Percentiles rank a stretch among this genome's conserved stretches.
phyloP scores from a whole-genome alignment of 495 filamentous ascomycete genomes.

The Poronia punctata region DNA sequence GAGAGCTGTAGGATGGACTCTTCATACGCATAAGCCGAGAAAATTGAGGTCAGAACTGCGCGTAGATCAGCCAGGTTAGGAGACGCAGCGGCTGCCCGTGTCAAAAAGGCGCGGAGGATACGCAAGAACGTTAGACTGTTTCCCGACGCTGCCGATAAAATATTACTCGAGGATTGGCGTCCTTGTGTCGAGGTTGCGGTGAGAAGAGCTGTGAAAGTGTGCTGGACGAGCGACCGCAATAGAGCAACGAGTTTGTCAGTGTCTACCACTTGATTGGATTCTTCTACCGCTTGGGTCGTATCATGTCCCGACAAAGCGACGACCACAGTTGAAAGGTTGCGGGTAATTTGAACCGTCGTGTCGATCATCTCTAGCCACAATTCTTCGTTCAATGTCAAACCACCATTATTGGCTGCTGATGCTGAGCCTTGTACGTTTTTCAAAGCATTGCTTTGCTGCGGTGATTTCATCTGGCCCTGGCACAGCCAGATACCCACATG shows the following conservation, averaged over 20 bases:
- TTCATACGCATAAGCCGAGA: constrained; percentile 92
- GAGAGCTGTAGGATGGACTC: constrained; percentile 78
- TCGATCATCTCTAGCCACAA: constrained; percentile 93
- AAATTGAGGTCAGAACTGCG: constrained; percentile 76
- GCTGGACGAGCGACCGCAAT: constrained; percentile 76
- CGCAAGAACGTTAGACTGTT: constrained; percentile 75
- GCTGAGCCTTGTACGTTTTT: constrained; percentile 39
- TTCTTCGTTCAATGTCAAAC: constrained; percentile 67
- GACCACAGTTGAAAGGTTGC: constrained; percentile 37
- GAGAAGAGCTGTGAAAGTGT: constrained; percentile 83
- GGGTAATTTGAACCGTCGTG: constrained; percentile 71
- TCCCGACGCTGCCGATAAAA: constrained; percentile 28
- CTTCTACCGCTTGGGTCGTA: constrained; percentile 19
- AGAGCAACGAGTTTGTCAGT: constrained; percentile 51
- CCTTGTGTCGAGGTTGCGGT: constrained; percentile 51
- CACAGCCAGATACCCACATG: constrained; percentile 94
- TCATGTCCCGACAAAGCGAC: background rate
- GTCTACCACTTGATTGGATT: constrained; percentile 25
- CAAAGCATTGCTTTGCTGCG: constrained; percentile 28
- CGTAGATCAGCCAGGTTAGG: constrained; percentile 84
- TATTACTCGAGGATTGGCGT: constrained; percentile 24
- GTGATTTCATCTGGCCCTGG: constrained; percentile 73
- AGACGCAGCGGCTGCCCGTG: constrained; percentile 69
- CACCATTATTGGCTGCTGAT: constrained; percentile 49
- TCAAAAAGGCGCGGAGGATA: constrained; percentile 85